These are phyloP conservation scores for Hypsizygus marmoreus DNA, from an alignment of 768 basidiomycete genomes.

Conservation along the genomic window DNA sequence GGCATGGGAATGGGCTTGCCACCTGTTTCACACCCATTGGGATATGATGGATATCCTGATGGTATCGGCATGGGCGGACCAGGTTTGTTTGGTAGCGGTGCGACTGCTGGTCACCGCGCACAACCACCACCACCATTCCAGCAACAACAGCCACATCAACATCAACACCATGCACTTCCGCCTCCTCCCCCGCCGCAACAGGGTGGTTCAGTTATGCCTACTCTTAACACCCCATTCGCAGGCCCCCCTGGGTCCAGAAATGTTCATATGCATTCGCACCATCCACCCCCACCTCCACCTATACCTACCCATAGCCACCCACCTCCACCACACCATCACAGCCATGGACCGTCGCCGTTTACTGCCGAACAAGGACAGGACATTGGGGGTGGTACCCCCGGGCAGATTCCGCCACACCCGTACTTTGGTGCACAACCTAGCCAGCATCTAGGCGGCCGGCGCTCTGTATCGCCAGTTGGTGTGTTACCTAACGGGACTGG, in stretches of 20 bases:
- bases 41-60: slow-evolving; percentile 10
- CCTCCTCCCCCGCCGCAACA: slow-evolving; percentile 8
- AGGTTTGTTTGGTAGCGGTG: slow-evolving; percentile 2
- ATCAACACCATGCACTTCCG: slow-evolving; percentile 11
- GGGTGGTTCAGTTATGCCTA: slow-evolving; percentile 10
- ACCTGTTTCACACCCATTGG: slow-evolving; percentile 1
- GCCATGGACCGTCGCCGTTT: slow-evolving; percentile 24
- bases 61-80: slow-evolving; percentile 1
- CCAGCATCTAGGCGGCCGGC: slow-evolving; percentile 21
- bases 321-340: slow-evolving; percentile 6
- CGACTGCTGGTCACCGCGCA: slow-evolving; percentile 9
- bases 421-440: slow-evolving; percentile 15
- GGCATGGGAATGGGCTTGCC: slow-evolving; percentile 1
- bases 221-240: slow-evolving; percentile 9
- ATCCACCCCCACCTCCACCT: slow-evolving; percentile 14
- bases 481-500: slow-evolving; percentile 29
- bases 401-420: slow-evolving; percentile 9
- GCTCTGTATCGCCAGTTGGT: slow-evolving; percentile 41
- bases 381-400: slow-evolving; percentile 1
- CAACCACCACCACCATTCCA: slow-evolving; percentile 5
- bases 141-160: slow-evolving; percentile 8
- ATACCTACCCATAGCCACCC: slow-evolving; percentile 9
- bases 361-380: slow-evolving; percentile 15
- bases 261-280: slow-evolving; percentile 19
- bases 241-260: slow-evolving; percentile 18